These are phyloP conservation scores for Noccaea bulbosa DNA, from an alignment of 345 rosid species.

Conservation along the genomic window DNA sequence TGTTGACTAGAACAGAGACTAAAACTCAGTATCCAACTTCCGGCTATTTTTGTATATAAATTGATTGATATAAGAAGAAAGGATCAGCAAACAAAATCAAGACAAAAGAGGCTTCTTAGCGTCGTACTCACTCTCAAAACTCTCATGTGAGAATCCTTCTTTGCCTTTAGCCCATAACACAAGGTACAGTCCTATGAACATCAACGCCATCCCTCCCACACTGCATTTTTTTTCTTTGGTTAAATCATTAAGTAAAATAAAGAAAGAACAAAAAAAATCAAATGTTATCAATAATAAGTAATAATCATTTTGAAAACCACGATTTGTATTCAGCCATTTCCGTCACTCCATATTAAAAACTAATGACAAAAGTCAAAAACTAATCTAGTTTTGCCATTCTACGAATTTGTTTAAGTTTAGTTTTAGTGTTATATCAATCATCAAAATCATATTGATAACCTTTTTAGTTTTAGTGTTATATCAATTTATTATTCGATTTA, in stretches of 20 bases:
- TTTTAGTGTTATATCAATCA: no score
- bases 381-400: no score
- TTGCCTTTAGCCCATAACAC: constrained; percentile 96
- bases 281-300: no score
- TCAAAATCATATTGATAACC: no score
- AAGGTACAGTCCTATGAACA: constrained; percentile 79
- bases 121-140: constrained; percentile 55
- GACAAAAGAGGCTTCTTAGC: constrained; percentile 71
- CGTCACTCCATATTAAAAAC: no score
- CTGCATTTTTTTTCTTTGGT: constrained; percentile 47
- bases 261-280: neutral
- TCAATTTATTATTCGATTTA: no score
- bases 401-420: no score
- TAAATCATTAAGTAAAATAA: neutral
- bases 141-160: constrained; percentile 50
- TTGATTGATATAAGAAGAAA: neutral
- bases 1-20: constrained; percentile 8
- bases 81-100: constrained; percentile 22
- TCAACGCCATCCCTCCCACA: constrained; percentile 75
- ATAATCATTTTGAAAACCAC: no score
- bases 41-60: neutral
- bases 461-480: no score
- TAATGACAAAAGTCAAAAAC: no score
- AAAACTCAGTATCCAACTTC: neutral
- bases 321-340: no score